Base-by-base conservation (phyloP, 2,329 filamentous ascomycete genomes). In the Arthrinium phaeospermum region DNA sequence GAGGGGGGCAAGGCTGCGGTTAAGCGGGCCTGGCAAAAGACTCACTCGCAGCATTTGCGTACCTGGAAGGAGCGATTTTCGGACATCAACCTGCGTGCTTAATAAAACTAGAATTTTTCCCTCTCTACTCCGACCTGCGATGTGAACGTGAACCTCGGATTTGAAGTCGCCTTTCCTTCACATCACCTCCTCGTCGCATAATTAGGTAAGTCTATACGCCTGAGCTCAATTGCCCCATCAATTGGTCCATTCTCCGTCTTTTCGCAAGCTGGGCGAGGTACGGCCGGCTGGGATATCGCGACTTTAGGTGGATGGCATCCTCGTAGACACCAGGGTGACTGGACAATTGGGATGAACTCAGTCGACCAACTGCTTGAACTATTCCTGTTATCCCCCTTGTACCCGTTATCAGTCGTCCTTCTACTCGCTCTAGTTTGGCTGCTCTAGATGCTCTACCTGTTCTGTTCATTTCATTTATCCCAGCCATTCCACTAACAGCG, bases 51-150 rank as follows among this genome's bases (percentile, higher is more conserved):
- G 53, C 30, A 19, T 7, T 34, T 64, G 57, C 46, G 46, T 37
- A 64, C 30, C 30, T 64, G 53, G 51, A 22, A 64, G 57, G 57
- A 64, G 57, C 57, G 57, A 64, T 64, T 64, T 64, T 64, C 57
- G 57, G 57, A 51, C 57, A 22, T 64, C 57, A 41, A 64, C 34
- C 57, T n/a, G 57, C 34, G 57, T 64, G 57, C 57, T 64, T 64
- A 64, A 64, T 41, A 64, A 41, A 41, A 64, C 57, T 64, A 37
- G 57, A 64, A n/a, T 64, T 64, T 64, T 64, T 64, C 22, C 34
- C 34, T 13, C 34, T 51, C n/a, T n/a, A 61, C 34, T 41, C 41
- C 57, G 30, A 64, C 57, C 57, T 64, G 57, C 57, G 34, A 64
- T 64, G 57, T 64, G 57, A 64, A 64, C 30, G 57, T 41, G 57